Base-by-base conservation (phyloP, 768 basidiomycete species). In the Vararia minispora region DNA sequence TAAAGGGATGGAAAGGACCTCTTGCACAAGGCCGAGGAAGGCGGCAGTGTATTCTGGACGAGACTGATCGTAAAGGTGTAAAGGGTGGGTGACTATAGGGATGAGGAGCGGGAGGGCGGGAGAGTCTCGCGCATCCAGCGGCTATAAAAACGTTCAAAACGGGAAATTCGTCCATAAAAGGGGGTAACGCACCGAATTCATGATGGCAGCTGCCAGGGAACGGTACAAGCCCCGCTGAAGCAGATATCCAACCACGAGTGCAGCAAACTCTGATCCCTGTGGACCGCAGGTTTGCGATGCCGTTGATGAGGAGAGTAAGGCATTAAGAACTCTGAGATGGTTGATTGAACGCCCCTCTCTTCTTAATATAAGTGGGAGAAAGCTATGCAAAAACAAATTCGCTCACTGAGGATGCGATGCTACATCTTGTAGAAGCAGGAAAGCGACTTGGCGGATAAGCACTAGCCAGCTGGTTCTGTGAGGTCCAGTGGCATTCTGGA, bases 41-140 rank as follows among this genome's bases (percentile, higher is more conserved):
- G 45, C 41, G 13, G 40, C 45, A 22, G 25, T 14, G 31, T 43
- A 39, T 5, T 47, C 47, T 14, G 35, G 29, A 17, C 22, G 29
- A 11, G 41, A 36, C 1, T 37, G 11, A 9, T 22, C 23, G 12
- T 46, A 37, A 3, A 30, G 40, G 6, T 31, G 66, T 0, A 88
- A 59, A 0, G 85, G 82, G 30, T 91, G 61, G 2, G 79, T 69
- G 41, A 94, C 64, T 39, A 92, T 72, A 43, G 63, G 57, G 12
- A 62, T 52, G 37, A 84, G 47, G 21, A 83, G 49, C 0, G 72
- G 66, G 1, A 83, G 57, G 18, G 53, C 48, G 0, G 73, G 64
- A 2, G 74, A 65, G 20, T 68, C 61, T 54, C 83, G 84, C 24
- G 71, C 61, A 28, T 75, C 68, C 0, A 69, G 28, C 7, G 72